Percentiles rank a stretch among this genome's conserved stretches.
Evolutionary conservation across 129 eudicot species (phyloP).

Genomic region (Kitagawia praeruptora): DNA sequence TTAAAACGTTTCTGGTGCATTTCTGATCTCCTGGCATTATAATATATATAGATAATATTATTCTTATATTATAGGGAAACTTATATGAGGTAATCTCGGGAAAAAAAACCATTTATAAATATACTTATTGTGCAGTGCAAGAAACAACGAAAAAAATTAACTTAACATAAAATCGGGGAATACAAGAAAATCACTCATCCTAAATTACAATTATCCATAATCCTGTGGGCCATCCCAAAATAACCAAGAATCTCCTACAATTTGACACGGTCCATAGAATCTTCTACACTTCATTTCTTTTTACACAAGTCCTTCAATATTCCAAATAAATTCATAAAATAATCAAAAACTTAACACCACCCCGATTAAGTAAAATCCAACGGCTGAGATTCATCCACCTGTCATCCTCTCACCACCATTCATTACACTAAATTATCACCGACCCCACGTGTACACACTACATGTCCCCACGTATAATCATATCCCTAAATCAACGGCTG

Average conservation of each 20-base stretch:
- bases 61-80: no score
- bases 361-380: neutral
- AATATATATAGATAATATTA: no score
- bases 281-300: neutral
- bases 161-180: no score
- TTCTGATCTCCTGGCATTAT: no score
- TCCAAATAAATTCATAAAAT: neutral
- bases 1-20: no score
- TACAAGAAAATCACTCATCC: no score
- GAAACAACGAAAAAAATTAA: no score
- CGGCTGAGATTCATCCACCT: neutral
- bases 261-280: neutral
- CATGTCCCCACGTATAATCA: neutral
- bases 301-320: neutral
- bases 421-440: neutral
- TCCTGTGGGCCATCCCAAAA: neutral
- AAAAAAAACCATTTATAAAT: no score
- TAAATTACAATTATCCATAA: neutral
- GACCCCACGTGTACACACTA: neutral
- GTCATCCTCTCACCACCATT: neutral
- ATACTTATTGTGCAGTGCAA: no score
- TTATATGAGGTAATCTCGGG: rapidly evolving
- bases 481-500: neutral
- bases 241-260: neutral
- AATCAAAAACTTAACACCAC: neutral